Conservation (phyloP, 148 eudicot species). For the Vaccinium myrtillus region DNA sequence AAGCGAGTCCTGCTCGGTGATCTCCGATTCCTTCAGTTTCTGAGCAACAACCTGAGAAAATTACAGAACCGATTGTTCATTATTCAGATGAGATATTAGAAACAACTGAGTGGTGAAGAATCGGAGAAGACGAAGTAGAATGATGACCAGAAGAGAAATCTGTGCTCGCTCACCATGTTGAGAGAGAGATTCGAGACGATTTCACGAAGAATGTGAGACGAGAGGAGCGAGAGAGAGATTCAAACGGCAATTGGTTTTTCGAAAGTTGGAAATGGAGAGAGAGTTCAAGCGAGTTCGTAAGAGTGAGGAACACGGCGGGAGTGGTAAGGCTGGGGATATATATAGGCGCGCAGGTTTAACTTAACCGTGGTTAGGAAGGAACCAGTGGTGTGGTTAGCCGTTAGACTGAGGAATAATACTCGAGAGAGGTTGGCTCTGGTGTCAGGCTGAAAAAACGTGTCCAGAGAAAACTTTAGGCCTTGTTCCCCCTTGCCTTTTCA, state of each 20-base stretch:
- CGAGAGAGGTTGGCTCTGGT: not conserved
- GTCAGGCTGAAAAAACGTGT: not conserved
- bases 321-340: not conserved
- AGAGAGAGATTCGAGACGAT: not conserved
- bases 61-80: not conserved
- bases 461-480: not conserved
- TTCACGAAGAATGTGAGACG: not conserved
- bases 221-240: conserved; percentile 3
- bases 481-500: too few relatives aligned
- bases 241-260: not conserved
- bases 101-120: not conserved
- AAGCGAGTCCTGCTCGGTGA: conserved; percentile 90
- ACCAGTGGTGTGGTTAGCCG: not conserved
- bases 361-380: not conserved
- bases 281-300: not conserved
- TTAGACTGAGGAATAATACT: not conserved
- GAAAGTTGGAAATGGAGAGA: not conserved
- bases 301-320: conserved; percentile 5
- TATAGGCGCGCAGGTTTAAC: not conserved
- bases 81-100: not conserved
- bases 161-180: conserved; percentile 13
- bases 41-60: conserved; percentile 64
- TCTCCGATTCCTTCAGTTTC: conserved; percentile 75
- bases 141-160: not conserved
- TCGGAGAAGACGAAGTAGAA: not conserved